These are phyloP conservation scores for Panaeolus papilionaceus DNA, from an alignment of 768 basidiomycete species.

Conservation along the genomic window DNA sequence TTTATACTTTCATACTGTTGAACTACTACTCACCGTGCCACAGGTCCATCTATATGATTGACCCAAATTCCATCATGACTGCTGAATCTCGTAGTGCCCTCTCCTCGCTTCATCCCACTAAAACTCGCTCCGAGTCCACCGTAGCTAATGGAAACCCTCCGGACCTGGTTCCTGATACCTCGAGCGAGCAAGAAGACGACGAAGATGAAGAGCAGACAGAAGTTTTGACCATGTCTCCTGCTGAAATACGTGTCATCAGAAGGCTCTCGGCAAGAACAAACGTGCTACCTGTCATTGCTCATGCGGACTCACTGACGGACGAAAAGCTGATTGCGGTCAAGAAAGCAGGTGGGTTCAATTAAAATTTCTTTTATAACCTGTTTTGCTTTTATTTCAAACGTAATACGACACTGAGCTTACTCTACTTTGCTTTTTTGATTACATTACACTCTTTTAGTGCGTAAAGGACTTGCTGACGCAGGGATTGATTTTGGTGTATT, in stretches of 20 bases:
- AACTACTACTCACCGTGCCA: conserved; percentile 23
- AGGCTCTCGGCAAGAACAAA: conserved; percentile 78
- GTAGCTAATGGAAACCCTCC: conserved; percentile 59
- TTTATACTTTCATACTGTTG: conserved; percentile 12
- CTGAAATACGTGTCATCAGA: conserved; percentile 80
- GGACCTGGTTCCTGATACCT: conserved; percentile 61
- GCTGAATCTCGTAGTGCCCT: conserved; percentile 55
- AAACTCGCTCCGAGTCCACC: conserved; percentile 71
- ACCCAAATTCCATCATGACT: conserved; percentile 74
- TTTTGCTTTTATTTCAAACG: conserved; percentile 6
- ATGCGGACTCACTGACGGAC: conserved; percentile 84
- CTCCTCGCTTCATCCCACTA: conserved; percentile 50
- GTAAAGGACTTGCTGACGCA: conserved; percentile 66
- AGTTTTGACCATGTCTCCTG: conserved; percentile 71
- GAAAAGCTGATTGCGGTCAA: conserved; percentile 75
- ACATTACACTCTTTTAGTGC: conserved; percentile 44
- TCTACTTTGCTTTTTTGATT: neutral
- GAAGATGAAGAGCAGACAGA: conserved; percentile 53
- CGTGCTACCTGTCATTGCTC: conserved; percentile 82
- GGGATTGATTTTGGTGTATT: conserved; percentile 83
- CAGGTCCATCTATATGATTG: conserved; percentile 87
- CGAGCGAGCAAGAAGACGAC: conserved; percentile 49
- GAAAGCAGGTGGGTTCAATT: conserved; percentile 50
- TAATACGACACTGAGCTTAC: conserved; percentile 14
- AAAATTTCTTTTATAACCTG: conserved; percentile 1